Percentiles rank a stretch among this genome's conserved stretches.
phyloP scores from a whole-genome alignment of 2,329 filamentous ascomycete species.

The Hymenoscyphus scutula region DNA sequence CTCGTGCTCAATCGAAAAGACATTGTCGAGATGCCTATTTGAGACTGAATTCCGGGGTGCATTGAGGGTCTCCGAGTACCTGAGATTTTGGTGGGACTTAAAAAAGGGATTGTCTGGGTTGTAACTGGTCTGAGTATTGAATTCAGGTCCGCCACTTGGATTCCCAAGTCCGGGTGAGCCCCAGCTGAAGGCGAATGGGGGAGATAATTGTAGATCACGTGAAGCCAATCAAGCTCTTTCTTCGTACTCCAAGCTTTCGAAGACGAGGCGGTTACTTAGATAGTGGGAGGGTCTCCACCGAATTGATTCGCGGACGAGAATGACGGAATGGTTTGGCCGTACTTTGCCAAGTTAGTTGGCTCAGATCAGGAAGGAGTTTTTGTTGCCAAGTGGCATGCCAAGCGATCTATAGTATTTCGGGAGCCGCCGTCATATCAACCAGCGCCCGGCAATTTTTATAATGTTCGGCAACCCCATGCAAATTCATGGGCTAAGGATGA shows the following conservation, averaged over 20 bases:
- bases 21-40: conserved; percentile 6
- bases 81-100: neutral
- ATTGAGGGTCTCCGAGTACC: neutral
- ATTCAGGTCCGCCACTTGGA: neutral
- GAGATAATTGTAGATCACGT: neutral
- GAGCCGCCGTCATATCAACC: neutral
- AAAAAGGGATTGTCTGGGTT: neutral
- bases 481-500: neutral
- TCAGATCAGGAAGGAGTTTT: conserved; percentile 9
- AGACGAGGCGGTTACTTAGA: neutral
- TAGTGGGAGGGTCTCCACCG: neutral
- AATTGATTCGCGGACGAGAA: neutral
- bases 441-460: neutral
- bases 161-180: neutral
- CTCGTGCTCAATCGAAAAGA: neutral
- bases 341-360: conserved; percentile 4
- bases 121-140: neutral
- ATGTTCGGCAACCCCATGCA: neutral
- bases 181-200: neutral
- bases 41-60: conserved; percentile 2
- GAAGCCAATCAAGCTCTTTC: neutral
- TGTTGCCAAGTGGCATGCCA: conserved; percentile 8
- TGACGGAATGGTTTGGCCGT: neutral
- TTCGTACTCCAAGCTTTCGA: neutral
- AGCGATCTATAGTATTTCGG: conserved; percentile 5